Base-by-base conservation (phyloP, 768 basidiomycete genomes). In the Cystobasidium onofrii region DNA sequence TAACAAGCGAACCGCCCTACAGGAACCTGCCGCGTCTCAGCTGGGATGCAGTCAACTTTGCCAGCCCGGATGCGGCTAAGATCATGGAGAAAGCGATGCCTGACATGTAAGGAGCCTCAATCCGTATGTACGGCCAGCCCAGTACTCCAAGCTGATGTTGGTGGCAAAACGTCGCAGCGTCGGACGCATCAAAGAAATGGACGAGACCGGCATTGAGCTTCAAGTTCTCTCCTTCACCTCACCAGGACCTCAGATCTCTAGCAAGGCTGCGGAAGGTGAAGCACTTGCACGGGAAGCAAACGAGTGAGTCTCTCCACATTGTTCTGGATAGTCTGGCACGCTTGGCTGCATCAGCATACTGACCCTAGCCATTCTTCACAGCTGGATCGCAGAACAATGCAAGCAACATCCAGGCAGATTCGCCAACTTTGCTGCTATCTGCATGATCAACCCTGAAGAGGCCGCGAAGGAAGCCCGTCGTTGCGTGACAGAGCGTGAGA, bases 371-470 rank as follows among this genome's bases (percentile, higher is more conserved):
- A 64, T 41, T 27, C 44, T 31, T 33, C 13, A 2, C 57, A 72
- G 55, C 34, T 60, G 72, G 61, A 27, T 75, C 29, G 55, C 55
- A 18, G 39, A 73, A 18, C 36, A 75, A 57, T 54, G 72, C 43
- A 66, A 64, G 34, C 23, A 31, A 6, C 27, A 64, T 33, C 74
- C 74, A 1, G 36, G 39, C 46, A 72, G 74, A 39, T 74, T 74
- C 55, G 66, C 73, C 9, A 73, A 62, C 54, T 63, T 76, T 20
- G 75, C 60, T 41, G 64, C 73, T 7, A 34, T 76, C 29, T 74
- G 62, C 1, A 76, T 76, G 75, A 75, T 75, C 52, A 54, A 74
- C 25, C 73, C 75, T 29, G 27, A 69, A 39, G 52, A 55, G 50
- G 75, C 75, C 0, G 75, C 74, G 27, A 52, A 74, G 20, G 75